These are phyloP conservation scores for Fusarium subglutinans DNA, from an alignment of 2,329 filamentous ascomycete genomes.

Conservation along the genomic window DNA sequence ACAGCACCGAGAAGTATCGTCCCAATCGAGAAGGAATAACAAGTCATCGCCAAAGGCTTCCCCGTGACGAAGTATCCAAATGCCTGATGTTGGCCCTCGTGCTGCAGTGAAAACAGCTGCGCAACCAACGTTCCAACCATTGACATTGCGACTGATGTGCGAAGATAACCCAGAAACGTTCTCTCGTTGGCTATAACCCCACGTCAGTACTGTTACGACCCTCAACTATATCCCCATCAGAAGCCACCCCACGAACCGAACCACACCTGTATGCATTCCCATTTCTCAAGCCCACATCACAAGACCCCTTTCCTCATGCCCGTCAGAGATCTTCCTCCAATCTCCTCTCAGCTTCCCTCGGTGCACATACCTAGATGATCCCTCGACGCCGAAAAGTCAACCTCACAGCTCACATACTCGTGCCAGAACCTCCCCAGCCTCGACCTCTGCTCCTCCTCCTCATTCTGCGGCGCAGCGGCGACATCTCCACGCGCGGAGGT, in stretches of 20 bases:
- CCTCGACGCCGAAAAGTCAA: conserved; percentile 34
- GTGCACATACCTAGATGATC: conserved; percentile 41
- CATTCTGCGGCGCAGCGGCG: conserved; percentile 37
- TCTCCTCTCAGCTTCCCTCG: not conserved
- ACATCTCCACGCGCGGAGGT: conserved; percentile 25
- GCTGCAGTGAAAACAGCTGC: conserved; percentile 70
- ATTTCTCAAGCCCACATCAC: not conserved
- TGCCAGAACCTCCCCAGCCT: conserved; percentile 30
- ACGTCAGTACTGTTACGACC: not conserved
- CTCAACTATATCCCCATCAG: not conserved
- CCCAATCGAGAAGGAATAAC: conserved; percentile 52
- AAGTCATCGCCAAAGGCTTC: conserved; percentile 62
- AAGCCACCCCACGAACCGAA: not conserved
- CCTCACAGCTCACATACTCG: conserved; percentile 39
- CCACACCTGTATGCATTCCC: not conserved
- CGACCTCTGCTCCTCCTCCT: not conserved
- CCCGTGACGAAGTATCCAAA: conserved; percentile 71
- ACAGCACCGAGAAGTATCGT: conserved; percentile 45
- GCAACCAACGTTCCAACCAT: conserved; percentile 72
- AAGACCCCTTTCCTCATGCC: not conserved
- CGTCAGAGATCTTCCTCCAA: conserved; percentile 23
- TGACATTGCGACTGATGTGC: conserved; percentile 74
- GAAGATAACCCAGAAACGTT: conserved; percentile 77
- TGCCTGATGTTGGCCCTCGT: conserved; percentile 36
- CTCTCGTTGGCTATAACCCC: conserved; percentile 70